These are phyloP conservation scores for Cladophialophora chaetospira DNA, from an alignment of 2,329 filamentous ascomycete genomes.

Conservation along the genomic window DNA sequence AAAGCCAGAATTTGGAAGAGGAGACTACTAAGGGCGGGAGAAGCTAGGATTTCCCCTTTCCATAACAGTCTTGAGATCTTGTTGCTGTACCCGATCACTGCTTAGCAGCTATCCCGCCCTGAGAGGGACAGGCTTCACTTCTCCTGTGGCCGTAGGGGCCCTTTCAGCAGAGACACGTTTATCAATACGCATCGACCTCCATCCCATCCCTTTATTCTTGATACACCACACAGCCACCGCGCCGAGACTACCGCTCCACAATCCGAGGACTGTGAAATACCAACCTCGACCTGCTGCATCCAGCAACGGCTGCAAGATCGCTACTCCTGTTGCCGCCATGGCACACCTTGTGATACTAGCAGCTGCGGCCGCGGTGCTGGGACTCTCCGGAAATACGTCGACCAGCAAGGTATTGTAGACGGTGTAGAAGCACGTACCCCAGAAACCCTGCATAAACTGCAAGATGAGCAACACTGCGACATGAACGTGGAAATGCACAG, in stretches of 20 bases:
- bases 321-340: constrained; percentile 41
- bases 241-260: constrained; percentile 17
- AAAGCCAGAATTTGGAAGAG: too few relatives aligned
- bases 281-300: constrained; percentile 37
- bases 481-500: constrained; percentile 35
- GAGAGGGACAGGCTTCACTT: too few relatives aligned
- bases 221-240: constrained; percentile 14
- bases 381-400: constrained; percentile 41
- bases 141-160: background rate
- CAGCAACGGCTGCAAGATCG: constrained; percentile 39
- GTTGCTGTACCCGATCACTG: too few relatives aligned
- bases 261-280: constrained; percentile 36
- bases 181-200: constrained; percentile 10
- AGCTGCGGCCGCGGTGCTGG: constrained; percentile 43
- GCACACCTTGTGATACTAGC: constrained; percentile 43
- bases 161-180: background rate
- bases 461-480: constrained; percentile 42
- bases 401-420: constrained; percentile 43
- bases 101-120: too few relatives aligned
- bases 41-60: too few relatives aligned
- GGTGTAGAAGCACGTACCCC: constrained; percentile 40
- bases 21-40: too few relatives aligned
- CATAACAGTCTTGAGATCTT: too few relatives aligned
- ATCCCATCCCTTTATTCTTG: constrained; percentile 18
- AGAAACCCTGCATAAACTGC: constrained; percentile 43